Base-by-base conservation (phyloP, 2,329 filamentous ascomycete genomes). In the Diplodia corticola region DNA sequence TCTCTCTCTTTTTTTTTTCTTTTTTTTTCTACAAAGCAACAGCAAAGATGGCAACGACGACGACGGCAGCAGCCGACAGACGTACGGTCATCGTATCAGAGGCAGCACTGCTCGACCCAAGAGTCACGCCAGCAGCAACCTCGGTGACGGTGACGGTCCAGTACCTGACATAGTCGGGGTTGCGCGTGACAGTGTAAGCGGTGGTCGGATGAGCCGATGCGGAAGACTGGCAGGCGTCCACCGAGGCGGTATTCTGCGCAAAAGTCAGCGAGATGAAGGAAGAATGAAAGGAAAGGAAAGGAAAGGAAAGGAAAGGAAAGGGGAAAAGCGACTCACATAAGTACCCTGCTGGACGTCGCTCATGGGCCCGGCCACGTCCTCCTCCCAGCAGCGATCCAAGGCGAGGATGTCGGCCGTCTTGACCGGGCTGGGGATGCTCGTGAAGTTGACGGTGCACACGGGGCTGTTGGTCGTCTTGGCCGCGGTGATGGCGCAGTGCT, bases 81-180 rank as follows among this genome's bases (percentile, higher is more conserved):
- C 26, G n/a, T 17, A 44, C 53, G 9, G 33, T 20, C 17, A 57
- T 7, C 6, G 53, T 40, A 22, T n/a, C 53, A 12, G 53, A 28
- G 22, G 53, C 53, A 13, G 15, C 53, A 24, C 15, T 57, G 24
- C 24, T 28, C 6, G 49, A 26, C 24, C 22, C 53, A 17, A 57
- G 53, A 17, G 53, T 57, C 17, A 57, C 53, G 13, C 30, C 53
- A 9, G 68, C 66, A 4, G 73, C 73, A 7, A 74, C 70, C 44
- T 72, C 72, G 50, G 69, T 73, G 30, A 76, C 64, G 0, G 69
- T 71, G 6, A 73, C 69, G 13, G 60, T 69, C 26, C 66, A 66
- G 26, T 71, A 68, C 10, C 35, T 24, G 17, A 75, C 67, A 55
- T 74, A 70, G 66, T 17, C 4, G 26, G 53, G n/a, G 30, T 57